Percentiles rank a stretch among this genome's conserved stretches.
Conservation (phyloP, 2,329 filamentous ascomycete species). For the Neopestalotiopsis sp. region DNA sequence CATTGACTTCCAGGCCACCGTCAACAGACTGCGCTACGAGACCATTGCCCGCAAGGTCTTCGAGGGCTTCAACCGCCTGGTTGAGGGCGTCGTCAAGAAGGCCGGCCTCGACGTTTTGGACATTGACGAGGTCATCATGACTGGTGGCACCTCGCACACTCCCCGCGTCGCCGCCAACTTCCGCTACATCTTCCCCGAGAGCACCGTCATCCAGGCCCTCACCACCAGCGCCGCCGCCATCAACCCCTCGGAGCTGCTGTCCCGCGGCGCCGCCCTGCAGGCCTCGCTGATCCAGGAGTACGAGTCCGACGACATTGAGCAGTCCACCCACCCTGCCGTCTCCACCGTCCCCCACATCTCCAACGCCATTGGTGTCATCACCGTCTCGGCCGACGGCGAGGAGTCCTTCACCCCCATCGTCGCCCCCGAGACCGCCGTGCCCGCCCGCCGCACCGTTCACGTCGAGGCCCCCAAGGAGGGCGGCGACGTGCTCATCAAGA, state of each 20-base stretch:
- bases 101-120: slow-evolving; percentile 90
- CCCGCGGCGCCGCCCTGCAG: slow-evolving; percentile 92
- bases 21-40: slow-evolving; percentile 95
- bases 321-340: slow-evolving; percentile 93
- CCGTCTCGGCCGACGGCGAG: slow-evolving; percentile 52
- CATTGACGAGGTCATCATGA: slow-evolving; percentile 91
- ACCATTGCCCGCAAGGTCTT: slow-evolving; percentile 86
- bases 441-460: slow-evolving; percentile 83
- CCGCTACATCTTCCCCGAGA: slow-evolving; percentile 78
- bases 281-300: slow-evolving; percentile 94
- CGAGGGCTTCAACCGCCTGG: slow-evolving; percentile 82
- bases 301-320: slow-evolving; percentile 90
- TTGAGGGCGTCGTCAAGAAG: slow-evolving; percentile 87
- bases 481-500: slow-evolving; percentile 85
- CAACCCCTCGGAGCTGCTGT: slow-evolving; percentile 91
- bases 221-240: slow-evolving; percentile 78
- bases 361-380: slow-evolving; percentile 85
- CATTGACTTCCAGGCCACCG: slow-evolving; percentile 86
- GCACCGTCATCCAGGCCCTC: slow-evolving; percentile 80
- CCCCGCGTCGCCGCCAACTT: slow-evolving; percentile 89
- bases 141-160: slow-evolving; percentile 90
- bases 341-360: slow-evolving; percentile 91
- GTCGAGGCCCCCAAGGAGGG: slow-evolving; percentile 78
- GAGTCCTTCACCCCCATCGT: slow-evolving; percentile 83
- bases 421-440: slow-evolving; percentile 84